These are phyloP conservation scores for Hortaea werneckii DNA, from an alignment of 2,329 filamentous ascomycete genomes.

Conservation along the genomic window DNA sequence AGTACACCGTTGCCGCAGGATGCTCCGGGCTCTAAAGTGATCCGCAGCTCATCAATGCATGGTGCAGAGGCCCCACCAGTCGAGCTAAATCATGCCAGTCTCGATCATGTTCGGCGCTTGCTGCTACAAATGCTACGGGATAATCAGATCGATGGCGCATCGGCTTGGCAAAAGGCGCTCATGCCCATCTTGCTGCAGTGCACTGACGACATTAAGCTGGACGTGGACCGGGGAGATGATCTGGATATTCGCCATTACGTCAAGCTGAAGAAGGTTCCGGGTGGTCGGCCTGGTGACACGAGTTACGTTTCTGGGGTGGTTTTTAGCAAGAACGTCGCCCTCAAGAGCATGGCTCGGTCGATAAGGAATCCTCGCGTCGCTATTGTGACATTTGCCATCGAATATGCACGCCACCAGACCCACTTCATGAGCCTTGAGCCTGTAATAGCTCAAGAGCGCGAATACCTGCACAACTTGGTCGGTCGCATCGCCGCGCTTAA, in stretches of 20 bases:
- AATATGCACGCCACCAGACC: conserved; percentile 84
- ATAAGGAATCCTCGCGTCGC: conserved; percentile 78
- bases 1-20: conserved; percentile 8
- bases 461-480: conserved; percentile 85
- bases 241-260: conserved; percentile 98
- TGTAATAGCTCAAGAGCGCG: conserved; percentile 90
- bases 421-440: conserved; percentile 98
- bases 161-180: conserved; percentile 80
- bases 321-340: conserved; percentile 90
- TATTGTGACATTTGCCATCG: conserved; percentile 88
- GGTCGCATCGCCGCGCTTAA: conserved; percentile 78
- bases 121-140: conserved; percentile 76
- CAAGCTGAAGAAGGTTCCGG: conserved; percentile 92
- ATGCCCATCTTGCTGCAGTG: conserved; percentile 83
- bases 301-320: conserved; percentile 95
- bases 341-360: conserved; percentile 90
- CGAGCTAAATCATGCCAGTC: conserved; percentile 76
- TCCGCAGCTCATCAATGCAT: conserved; percentile 74
- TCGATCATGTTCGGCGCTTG: conserved; percentile 78
- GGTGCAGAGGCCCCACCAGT: conserved; percentile 63
- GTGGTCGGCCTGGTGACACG: conserved; percentile 80
- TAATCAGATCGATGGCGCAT: conserved; percentile 57
- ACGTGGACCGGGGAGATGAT: conserved; percentile 80
- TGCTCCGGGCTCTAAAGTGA: conserved; percentile 27
- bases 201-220: conserved; percentile 87